Base-by-base conservation (phyloP, 768 basidiomycete genomes). In the Lactarius sanguifluus region DNA sequence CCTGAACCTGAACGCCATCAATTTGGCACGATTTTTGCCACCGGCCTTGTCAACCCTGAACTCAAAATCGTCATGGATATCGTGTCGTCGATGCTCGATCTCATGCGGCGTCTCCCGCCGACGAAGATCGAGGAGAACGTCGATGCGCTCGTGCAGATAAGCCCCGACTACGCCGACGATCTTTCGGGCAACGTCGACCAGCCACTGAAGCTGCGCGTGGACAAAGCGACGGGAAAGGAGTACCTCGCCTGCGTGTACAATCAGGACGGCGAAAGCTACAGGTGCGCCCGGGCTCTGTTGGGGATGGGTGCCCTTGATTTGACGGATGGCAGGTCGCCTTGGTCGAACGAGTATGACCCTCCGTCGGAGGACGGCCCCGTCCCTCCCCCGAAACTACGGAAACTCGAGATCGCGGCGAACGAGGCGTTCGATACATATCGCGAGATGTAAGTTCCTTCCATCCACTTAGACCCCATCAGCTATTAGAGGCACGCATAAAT, bases 371-470 rank as follows among this genome's bases (percentile, higher is more conserved):
- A 96, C 69, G 96, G 94, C 2, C 95, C 96, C 4, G 80, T 85
- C 2, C 97, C 97, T 0, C 87, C 90, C 9, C 78, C 88, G 20
- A 92, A 89, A 73, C 84, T 98, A 65, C 86, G 97, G 64, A 91
- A 94, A 73, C 81, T 99, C 30, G 97, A 99, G 76, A 88, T 95
- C 64, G 81, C 91, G 12, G 93, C 96, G 41, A 98, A 98, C 73
- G 93, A 96, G 68, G 96, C 95, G 12, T 98, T 99, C 73, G 95
- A 97, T 75, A 94, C 94, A 2, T 99, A 99, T 77, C 87, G 96
- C 30, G 96, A 98, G 78, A 86, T 98, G 96, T 92, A 71, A 65
- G 85, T 76, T 36, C 65, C 56, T 61, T 43, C 12, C 36, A 18
- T 43, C 23, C 58, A 32, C 62, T 38, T 40, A 60, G 54, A 36